phyloP scores from a whole-genome alignment of 805 yeast species.

The Teunomyces tritomae region DNA sequence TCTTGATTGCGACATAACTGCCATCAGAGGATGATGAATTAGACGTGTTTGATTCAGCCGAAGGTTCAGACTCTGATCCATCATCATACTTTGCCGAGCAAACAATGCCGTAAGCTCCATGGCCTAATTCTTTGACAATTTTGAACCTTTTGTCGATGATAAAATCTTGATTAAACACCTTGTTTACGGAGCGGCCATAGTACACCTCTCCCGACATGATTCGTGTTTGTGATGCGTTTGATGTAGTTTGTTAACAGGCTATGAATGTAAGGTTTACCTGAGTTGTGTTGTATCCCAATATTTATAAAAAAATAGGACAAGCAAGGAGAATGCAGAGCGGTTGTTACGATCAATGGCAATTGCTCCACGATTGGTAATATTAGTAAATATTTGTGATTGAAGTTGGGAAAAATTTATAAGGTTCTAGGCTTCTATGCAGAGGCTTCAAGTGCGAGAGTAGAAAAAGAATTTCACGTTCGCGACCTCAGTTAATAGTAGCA shows the following conservation, averaged over 20 bases:
- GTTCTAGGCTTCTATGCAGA: background rate
- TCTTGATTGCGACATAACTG: constrained; percentile 81
- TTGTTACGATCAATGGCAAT: background rate
- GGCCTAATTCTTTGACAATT: constrained; percentile 90
- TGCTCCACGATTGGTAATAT: background rate
- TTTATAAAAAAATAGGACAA: background rate
- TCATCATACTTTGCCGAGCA: constrained; percentile 90
- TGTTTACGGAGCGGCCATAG: constrained; percentile 36
- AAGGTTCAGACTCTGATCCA: constrained; percentile 40
- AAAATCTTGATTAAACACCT: constrained; percentile 76
- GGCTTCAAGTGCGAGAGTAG: background rate
- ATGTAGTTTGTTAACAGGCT: background rate
- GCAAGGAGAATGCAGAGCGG: background rate
- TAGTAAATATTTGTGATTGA: background rate
- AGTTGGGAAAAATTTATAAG: background rate
- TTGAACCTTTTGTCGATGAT: constrained; percentile 86
- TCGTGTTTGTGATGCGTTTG: background rate
- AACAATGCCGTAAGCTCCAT: constrained; percentile 97
- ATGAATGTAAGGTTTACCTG: background rate
- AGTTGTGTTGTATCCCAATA: background rate
- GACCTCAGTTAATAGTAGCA: background rate
- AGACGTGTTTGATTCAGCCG: constrained; percentile 5
- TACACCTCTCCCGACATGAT: constrained; percentile 9
- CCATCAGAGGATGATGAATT: constrained; percentile 24
- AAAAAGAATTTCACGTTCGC: background rate